Evolutionary conservation across 2,329 filamentous ascomycete genomes (phyloP), one percentile per base, ranked within the genome.

Genomic region (Zymoseptoria tritici): DNA sequence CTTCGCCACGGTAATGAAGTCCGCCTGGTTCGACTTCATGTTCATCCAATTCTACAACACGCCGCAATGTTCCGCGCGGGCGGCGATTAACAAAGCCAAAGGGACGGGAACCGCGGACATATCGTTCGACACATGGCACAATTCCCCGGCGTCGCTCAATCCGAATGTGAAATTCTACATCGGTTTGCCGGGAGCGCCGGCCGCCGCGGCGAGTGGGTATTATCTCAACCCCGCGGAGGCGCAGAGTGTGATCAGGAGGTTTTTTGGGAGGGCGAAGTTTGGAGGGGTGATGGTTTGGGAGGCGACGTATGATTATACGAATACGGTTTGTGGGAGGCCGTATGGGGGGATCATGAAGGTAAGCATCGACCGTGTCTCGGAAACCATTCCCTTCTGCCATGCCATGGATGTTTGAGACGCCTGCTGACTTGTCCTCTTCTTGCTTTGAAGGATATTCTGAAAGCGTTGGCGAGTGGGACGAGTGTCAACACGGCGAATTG

Each of bases 261-360:
- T 77, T 62, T 75, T 75, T 61, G 68, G 67, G 16, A 68, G 73
- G 21, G 58, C 73, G 21, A 72, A 70, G 1, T 85, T 85, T 63
- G 83, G 81, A 49, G 83, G 83, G 72, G 74, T 84, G 49, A 85
- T 85, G 82, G 69, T 85, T 4, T 85, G 81, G 80, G 82, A 84
- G 56, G 80, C 81, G 4, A 81, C 79, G 1, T 74, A 75, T 9
- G 77, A 77, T 53, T n/a, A 70, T 75, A 11, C 7, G 20, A 53
- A 53, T 53, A 53, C 52, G 0, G 50, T 21, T 9, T 21, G 36
- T 46, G 36, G 36, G 11, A 13, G 36, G 16, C 36, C 36, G 2
- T 46, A n/a, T 16, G 36, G 36, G 3, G 36, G 36, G 4, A 46
- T 46, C 36, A n/a, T 46, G 36, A 46, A 26, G 24, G 24, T 26